Evolutionary conservation across 805 yeast species (phyloP), one percentile per base, ranked within the genome.

Genomic region (Zygosaccharomyces bisporus): DNA sequence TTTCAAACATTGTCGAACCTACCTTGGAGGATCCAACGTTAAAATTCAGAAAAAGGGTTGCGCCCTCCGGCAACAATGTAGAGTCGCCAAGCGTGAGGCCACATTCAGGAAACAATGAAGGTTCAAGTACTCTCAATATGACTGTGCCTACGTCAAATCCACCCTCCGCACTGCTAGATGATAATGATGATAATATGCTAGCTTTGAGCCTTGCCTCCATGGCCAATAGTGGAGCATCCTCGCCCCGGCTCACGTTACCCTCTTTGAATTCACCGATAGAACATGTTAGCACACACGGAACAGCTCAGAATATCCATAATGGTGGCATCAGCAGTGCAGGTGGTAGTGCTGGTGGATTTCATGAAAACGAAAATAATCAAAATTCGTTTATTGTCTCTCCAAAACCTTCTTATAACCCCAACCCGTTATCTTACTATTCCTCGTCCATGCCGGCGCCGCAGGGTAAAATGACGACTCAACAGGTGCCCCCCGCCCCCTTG

Each of bases 1-100:
- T 62, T 30, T 61, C 66, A 3, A 62, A 62, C 44, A 63, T 63
- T 17, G 63, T 63, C 9, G 68, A 63, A 39, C 68, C 68, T n/a
- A 63, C 68, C n/a, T 49, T 63, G 36, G 65, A 63, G 43, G 67
- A 63, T 50, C 56, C 66, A 9, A 52, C 66, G n/a, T 45, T 60
- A 34, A 60, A 56, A 37, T 54, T 60, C 33, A 57, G 55, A 31
- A 58, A 55, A 39, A 59, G 50, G 34, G 38, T 46, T 7, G 18
- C 39, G 30, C 39, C 44, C 21, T 49, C 53, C 8, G 40, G 41
- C 16, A 40, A 47, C 17, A 40, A 19, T 10, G 21, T 39, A n/a
- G 45, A 42, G 14, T 47, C 48, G 16, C 51, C 51, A 12, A 44
- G 21, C 19, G 18, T 30, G 19, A 29, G 19, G 12, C 10, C 43